Percentiles rank a stretch among this genome's conserved stretches.
phyloP scores from a whole-genome alignment of 108 stramenopile genomes.

The Fragilariopsis cylindrus region DNA sequence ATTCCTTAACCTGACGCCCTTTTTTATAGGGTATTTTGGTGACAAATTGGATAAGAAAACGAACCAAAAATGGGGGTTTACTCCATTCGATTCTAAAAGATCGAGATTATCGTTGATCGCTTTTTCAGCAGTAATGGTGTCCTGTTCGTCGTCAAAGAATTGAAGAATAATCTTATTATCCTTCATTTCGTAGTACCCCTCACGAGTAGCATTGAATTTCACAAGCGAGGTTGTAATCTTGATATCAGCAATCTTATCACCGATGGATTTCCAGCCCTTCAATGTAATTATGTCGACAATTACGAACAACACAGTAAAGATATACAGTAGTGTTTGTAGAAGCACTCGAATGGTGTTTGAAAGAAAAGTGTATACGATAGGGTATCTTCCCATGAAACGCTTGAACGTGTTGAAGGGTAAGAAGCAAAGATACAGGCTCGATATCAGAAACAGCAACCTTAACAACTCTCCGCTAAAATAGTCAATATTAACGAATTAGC shows the following conservation, averaged over 20 bases:
- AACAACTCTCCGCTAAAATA: constrained; percentile 21
- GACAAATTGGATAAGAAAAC: constrained; percentile 5
- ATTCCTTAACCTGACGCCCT: neutral
- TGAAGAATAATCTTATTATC: constrained; percentile 21
- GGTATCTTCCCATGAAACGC: constrained; percentile 11
- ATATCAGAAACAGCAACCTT: constrained; percentile 19
- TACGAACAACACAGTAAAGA: neutral
- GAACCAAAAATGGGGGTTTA: constrained; percentile 10
- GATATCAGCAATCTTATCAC: no score
- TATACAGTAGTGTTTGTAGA: neutral
- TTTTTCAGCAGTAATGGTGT: constrained; percentile 16
- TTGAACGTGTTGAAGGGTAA: constrained; percentile 15
- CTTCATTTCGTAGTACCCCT: constrained; percentile 32
- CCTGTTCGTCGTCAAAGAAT: constrained; percentile 35
- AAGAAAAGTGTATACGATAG: constrained; percentile 4
- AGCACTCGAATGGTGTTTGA: constrained; percentile 6
- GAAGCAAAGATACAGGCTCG: constrained; percentile 27
- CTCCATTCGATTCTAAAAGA: constrained; percentile 27
- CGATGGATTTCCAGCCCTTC: neutral
- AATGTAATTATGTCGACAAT: neutral
- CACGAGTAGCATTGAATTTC: constrained; percentile 33
- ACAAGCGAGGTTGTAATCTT: constrained; percentile 25
- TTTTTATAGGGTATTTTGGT: constrained; percentile 10
- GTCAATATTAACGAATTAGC: constrained; percentile 5
- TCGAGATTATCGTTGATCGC: constrained; percentile 20